phyloP scores from a whole-genome alignment of 371 early-diverging fungal genomes.

The Mucor ambiguus region DNA sequence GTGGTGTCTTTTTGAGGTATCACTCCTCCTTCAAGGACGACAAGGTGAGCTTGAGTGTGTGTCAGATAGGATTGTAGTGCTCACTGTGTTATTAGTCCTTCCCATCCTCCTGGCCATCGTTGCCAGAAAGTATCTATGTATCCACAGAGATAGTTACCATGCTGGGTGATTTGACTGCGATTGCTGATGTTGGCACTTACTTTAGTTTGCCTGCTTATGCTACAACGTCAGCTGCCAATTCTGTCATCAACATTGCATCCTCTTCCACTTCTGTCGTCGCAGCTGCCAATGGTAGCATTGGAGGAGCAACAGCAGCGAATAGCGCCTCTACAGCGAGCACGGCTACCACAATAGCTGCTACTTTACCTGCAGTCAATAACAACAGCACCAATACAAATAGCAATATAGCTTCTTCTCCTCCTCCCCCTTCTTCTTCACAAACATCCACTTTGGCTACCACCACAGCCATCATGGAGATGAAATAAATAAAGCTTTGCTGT shows the following conservation, averaged over 20 bases:
- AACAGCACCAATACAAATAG: neutral
- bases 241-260: neutral
- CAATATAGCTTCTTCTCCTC: neutral
- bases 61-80: neutral
- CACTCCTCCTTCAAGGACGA: slow-evolving; percentile 65
- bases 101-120: slow-evolving; percentile 35
- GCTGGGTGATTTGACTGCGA: slow-evolving; percentile 39
- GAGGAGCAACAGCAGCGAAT: neutral
- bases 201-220: slow-evolving; percentile 44
- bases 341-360: neutral
- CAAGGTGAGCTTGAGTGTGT: slow-evolving; percentile 46
- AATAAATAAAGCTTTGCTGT: neutral
- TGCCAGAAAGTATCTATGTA: slow-evolving; percentile 42
- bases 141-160: slow-evolving; percentile 43
- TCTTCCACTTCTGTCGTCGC: neutral
- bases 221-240: neutral
- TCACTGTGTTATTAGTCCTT: slow-evolving; percentile 16
- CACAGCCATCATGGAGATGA: neutral
- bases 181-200: slow-evolving; percentile 50
- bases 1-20: slow-evolving; percentile 65
- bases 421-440: neutral
- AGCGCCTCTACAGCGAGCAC: neutral
- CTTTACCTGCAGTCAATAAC: neutral
- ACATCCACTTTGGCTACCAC: neutral
- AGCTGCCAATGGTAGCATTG: neutral